Evolutionary conservation across 2,329 filamentous ascomycete species (phyloP).

Genomic region (Curvularia hawaiiensis): DNA sequence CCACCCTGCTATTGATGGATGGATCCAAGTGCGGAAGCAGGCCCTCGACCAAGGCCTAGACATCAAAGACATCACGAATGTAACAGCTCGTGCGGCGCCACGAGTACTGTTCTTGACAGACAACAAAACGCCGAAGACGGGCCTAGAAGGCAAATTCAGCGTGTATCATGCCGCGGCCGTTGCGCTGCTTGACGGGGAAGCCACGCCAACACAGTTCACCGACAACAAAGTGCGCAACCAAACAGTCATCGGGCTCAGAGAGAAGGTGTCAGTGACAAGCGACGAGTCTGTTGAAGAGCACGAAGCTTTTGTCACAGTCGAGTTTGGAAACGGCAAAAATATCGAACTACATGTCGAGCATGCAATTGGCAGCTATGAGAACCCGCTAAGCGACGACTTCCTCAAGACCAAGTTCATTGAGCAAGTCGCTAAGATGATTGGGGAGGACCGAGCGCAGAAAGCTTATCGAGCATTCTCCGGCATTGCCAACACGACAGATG

Average conservation of each 20-base stretch:
- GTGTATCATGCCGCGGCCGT: conserved; percentile 61
- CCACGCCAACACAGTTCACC: conserved; percentile 58
- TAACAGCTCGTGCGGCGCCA: conserved; percentile 56
- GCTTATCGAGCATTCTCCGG: conserved; percentile 27
- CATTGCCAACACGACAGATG: conserved; percentile 17
- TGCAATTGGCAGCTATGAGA: conserved; percentile 57
- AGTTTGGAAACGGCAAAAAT: conserved; percentile 45
- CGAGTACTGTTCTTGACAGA: conserved; percentile 60
- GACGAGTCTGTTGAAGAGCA: conserved; percentile 51
- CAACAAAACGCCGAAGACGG: conserved; percentile 56
- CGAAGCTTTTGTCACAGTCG: conserved; percentile 49
- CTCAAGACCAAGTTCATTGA: conserved; percentile 58
- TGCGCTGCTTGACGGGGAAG: conserved; percentile 57
- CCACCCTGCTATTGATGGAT: conserved; percentile 61
- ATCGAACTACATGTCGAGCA: conserved; percentile 56
- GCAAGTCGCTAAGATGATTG: conserved; percentile 53
- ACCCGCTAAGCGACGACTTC: conserved; percentile 54
- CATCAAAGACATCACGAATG: conserved; percentile 52
- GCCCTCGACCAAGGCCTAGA: conserved; percentile 38
- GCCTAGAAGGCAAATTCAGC: conserved; percentile 61
- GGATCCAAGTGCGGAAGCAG: conserved; percentile 54
- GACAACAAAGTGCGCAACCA: conserved; percentile 53
- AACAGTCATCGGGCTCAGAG: conserved; percentile 51
- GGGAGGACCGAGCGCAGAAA: conserved; percentile 40
- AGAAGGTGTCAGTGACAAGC: conserved; percentile 52